Conservation (phyloP, 257 asterid species). For the Thymus quinquecostatus region DNA sequence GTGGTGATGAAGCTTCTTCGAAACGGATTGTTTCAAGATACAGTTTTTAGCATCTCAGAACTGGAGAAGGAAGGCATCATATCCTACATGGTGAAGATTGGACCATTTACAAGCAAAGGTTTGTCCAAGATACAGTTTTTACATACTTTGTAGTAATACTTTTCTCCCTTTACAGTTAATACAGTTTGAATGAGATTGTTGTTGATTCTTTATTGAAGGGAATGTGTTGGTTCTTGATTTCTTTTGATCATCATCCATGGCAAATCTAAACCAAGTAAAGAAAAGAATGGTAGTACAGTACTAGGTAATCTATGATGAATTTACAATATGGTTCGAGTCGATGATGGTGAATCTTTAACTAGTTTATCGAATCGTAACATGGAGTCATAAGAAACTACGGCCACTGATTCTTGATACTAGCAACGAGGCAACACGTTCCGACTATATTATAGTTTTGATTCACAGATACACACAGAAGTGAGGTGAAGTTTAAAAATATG, state of each 20-base stretch:
- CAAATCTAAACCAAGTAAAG: background rate
- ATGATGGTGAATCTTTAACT: too few species aligned
- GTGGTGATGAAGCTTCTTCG: conserved; percentile 36
- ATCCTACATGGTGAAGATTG: conserved; percentile 21
- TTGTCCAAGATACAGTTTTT: conserved; percentile 19
- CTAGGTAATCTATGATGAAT: background rate
- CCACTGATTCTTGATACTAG: too few species aligned
- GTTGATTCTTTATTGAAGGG: conserved; percentile 14
- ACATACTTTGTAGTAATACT: conserved; percentile 19
- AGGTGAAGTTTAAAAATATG: background rate
- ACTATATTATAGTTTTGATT: too few species aligned
- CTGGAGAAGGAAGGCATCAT: conserved; percentile 33
- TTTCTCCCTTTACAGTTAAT: conserved; percentile 30
- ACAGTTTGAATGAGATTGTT: conserved; percentile 21
- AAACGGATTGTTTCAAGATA: conserved; percentile 18
- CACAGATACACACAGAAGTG: too few species aligned
- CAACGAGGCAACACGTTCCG: too few species aligned
- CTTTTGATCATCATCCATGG: conserved; percentile 5
- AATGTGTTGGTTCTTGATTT: background rate
- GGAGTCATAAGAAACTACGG: too few species aligned
- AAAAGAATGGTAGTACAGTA: background rate
- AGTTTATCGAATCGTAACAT: background rate
- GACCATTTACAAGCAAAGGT: conserved; percentile 31
- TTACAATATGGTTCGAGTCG: background rate
- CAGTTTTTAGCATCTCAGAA: conserved; percentile 10